phyloP scores from a whole-genome alignment of 2,329 filamentous ascomycete genomes.

The Cytospora leucostoma region DNA sequence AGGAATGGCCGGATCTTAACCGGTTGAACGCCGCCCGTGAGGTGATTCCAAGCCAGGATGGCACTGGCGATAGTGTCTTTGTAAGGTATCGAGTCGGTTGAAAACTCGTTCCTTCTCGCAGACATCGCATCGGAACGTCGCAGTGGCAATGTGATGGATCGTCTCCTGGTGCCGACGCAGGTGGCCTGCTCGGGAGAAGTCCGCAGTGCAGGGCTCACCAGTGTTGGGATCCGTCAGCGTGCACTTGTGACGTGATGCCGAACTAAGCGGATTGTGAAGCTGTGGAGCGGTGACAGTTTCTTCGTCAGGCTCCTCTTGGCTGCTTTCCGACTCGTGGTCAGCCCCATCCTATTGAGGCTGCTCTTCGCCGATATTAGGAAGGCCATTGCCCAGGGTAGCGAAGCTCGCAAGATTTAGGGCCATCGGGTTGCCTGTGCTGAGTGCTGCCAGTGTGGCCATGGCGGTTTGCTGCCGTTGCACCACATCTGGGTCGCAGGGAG shows the following conservation, averaged over 20 bases:
- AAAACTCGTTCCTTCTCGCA: conserved; percentile 27
- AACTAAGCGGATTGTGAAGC: conserved; percentile 21
- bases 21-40: conserved; percentile 31
- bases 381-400: conserved; percentile 36
- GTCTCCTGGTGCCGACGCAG: conserved; percentile 27
- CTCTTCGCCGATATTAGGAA: conserved; percentile 50
- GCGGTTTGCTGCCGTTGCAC: conserved; percentile 45
- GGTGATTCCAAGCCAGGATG: conserved; percentile 44
- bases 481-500: conserved; percentile 84
- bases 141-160: conserved; percentile 26
- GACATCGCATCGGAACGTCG: conserved; percentile 26
- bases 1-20: conserved; percentile 13
- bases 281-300: conserved; percentile 14
- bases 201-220: conserved; percentile 26
- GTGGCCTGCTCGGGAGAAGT: conserved; percentile 27
- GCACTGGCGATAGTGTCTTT: conserved; percentile 35
- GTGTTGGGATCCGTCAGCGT: conserved; percentile 25
- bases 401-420: conserved; percentile 39
- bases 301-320: conserved; percentile 22
- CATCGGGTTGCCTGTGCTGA: conserved; percentile 33
- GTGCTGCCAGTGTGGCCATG: conserved; percentile 38
- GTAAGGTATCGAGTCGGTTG: conserved; percentile 25
- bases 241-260: conserved; percentile 26
- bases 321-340: conserved; percentile 28
- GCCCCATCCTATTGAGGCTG: conserved; percentile 29